Evolutionary conservation across 2,329 filamentous ascomycete genomes (phyloP).

Genomic region (Amauroascus verrucosus): DNA sequence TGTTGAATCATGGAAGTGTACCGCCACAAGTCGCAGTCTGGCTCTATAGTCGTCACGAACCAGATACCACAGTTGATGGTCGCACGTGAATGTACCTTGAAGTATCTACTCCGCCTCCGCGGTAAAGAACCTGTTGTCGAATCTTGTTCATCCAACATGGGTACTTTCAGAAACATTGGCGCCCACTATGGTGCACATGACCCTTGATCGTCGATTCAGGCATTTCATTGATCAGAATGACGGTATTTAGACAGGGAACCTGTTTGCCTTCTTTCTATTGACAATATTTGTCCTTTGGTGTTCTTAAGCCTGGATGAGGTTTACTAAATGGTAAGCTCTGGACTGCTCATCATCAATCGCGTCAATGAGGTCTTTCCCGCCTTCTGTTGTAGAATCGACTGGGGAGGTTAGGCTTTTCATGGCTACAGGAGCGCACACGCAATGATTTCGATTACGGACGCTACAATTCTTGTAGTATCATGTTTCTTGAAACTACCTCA

Average conservation of each 20-base stretch:
- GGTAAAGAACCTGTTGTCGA: background rate
- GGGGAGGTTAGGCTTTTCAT: background rate
- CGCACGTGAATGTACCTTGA: background rate
- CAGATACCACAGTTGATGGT: background rate
- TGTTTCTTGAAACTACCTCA: background rate
- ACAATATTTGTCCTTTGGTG: background rate
- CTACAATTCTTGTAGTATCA: background rate
- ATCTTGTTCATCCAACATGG: background rate
- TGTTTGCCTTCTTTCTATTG: background rate
- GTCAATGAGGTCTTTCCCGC: background rate
- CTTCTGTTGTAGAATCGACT: background rate
- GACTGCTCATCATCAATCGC: background rate
- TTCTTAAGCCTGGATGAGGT: background rate
- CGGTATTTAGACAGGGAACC: slow-evolving; percentile 6
- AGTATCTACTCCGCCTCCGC: background rate
- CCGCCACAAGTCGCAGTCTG: background rate
- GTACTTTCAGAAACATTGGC: background rate
- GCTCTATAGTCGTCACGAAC: slow-evolving; percentile 2
- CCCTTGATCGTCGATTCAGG: background rate
- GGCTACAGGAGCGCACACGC: background rate
- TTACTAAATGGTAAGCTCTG: background rate
- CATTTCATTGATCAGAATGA: slow-evolving; percentile 4
- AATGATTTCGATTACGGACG: slow-evolving; percentile 4
- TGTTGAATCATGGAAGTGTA: background rate
- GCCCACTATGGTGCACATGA: too few relatives aligned